phyloP scores from a whole-genome alignment of 78 protist species.

The Protostelium mycophagum region DNA sequence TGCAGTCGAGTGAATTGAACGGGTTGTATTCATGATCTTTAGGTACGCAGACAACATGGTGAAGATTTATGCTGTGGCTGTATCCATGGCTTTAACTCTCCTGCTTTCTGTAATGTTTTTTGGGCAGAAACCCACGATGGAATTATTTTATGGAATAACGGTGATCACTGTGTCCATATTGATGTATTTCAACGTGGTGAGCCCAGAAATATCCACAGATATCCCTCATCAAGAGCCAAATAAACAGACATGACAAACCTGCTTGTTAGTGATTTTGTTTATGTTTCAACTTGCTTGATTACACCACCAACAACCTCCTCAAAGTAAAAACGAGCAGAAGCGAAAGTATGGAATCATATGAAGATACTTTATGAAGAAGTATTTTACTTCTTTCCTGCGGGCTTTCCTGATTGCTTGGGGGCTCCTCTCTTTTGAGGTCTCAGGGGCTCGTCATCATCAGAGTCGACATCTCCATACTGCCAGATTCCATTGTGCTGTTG shows the following conservation, averaged over 20 bases:
- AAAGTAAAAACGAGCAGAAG: too few relatives aligned
- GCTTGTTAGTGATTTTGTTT: too few relatives aligned
- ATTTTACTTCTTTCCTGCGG: background rate
- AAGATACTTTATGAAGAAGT: background rate
- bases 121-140: background rate
- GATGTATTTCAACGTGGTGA: background rate
- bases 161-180: background rate
- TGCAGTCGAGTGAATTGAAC: too few relatives aligned
- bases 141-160: background rate
- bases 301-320: too few relatives aligned
- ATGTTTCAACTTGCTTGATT: too few relatives aligned
- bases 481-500: slow-evolving; percentile 27
- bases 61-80: background rate
- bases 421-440: background rate
- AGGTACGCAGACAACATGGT: background rate
- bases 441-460: slow-evolving; percentile 50
- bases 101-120: background rate
- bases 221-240: too few relatives aligned
- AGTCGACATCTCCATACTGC: slow-evolving; percentile 33
- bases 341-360: too few relatives aligned
- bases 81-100: background rate
- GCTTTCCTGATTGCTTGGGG: too few relatives aligned
- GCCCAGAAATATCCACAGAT: background rate
- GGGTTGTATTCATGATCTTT: too few relatives aligned
- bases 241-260: too few relatives aligned